phyloP scores from a whole-genome alignment of 2,329 filamentous ascomycete species.

The Aspergillus uvarum region DNA sequence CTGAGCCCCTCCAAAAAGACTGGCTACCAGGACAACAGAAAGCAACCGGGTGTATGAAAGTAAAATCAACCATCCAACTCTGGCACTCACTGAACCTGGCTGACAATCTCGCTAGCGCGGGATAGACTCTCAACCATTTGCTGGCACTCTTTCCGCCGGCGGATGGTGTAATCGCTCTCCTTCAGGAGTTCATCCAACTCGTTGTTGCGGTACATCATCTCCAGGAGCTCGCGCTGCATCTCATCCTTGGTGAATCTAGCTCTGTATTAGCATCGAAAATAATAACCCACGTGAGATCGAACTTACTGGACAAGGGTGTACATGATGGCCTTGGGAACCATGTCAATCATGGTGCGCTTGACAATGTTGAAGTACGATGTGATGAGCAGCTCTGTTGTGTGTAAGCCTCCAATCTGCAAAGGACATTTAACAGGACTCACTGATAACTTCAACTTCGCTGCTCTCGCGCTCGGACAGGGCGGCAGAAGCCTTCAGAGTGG shows the following conservation, averaged over 20 bases:
- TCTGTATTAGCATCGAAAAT: slow-evolving; percentile 9
- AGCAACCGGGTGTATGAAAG: slow-evolving; percentile 12
- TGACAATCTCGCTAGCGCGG: slow-evolving; percentile 94
- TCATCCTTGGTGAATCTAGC: slow-evolving; percentile 88
- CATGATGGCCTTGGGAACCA: slow-evolving; percentile 99
- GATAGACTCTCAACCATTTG: slow-evolving; percentile 96
- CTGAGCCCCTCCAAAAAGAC: slow-evolving; percentile 15
- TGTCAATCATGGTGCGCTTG: slow-evolving; percentile 97
- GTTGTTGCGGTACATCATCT: slow-evolving; percentile 93
- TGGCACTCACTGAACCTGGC: slow-evolving; percentile 60
- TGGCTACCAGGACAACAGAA: slow-evolving; percentile 11
- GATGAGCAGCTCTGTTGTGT: slow-evolving; percentile 76
- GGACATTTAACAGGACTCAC: slow-evolving; percentile 53
- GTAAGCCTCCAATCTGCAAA: slow-evolving; percentile 15
- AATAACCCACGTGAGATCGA: neutral
- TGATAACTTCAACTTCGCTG: slow-evolving; percentile 97
- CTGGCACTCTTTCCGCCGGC: slow-evolving; percentile 94
- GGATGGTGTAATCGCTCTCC: slow-evolving; percentile 95
- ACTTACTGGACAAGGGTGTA: slow-evolving; percentile 90
- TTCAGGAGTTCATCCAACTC: slow-evolving; percentile 92
- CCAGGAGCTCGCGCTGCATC: slow-evolving; percentile 95
- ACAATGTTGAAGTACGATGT: slow-evolving; percentile 98
- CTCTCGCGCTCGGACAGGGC: slow-evolving; percentile 90
- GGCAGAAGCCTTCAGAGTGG: slow-evolving; percentile 89
- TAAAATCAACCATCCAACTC: slow-evolving; percentile 19